These are phyloP conservation scores for Aspergillus oerlinghausenensis DNA, from an alignment of 2,329 filamentous ascomycete genomes.

Conservation along the genomic window DNA sequence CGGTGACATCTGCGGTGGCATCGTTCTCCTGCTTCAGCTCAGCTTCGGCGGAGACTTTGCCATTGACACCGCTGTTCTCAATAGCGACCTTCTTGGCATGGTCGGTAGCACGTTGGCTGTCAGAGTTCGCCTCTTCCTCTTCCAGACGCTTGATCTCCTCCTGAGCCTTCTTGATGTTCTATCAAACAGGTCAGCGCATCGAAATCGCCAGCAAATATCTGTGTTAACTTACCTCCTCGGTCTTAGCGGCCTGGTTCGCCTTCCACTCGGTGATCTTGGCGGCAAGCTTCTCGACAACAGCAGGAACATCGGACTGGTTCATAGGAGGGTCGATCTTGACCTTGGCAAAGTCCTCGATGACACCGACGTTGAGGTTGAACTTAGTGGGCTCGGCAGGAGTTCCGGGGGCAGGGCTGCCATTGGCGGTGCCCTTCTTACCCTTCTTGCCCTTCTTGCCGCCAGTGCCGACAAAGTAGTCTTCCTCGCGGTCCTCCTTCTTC, in stretches of 20 bases:
- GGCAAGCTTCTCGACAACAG: conserved; percentile 80
- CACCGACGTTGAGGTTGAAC: conserved; percentile 83
- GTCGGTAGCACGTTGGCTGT: conserved; percentile 44
- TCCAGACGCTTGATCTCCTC: conserved; percentile 86
- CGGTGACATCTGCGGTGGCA: conserved; percentile 54
- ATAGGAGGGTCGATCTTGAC: conserved; percentile 85
- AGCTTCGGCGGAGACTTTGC: conserved; percentile 48
- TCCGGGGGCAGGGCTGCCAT: conserved; percentile 45
- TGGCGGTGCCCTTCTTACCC: conserved; percentile 64
- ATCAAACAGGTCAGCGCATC: conserved; percentile 13
- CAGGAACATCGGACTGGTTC: conserved; percentile 75
- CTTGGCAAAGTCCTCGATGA: conserved; percentile 84
- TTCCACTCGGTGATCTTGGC: conserved; percentile 91
- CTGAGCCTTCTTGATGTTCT: conserved; percentile 97
- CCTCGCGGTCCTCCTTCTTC: conserved; percentile 82
- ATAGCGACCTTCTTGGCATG: conserved; percentile 51
- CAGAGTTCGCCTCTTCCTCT: conserved; percentile 59
- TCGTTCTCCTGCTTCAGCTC: conserved; percentile 56
- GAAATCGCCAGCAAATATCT: neutral
- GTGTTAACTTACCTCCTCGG: conserved; percentile 67
- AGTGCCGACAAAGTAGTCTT: conserved; percentile 72
- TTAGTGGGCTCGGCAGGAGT: conserved; percentile 49
- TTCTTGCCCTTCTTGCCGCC: conserved; percentile 85
- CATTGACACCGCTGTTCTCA: conserved; percentile 51
- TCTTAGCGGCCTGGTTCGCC: conserved; percentile 81